These are phyloP conservation scores for Phytopythium cucurbitacearum DNA, from an alignment of 352 stramenopile species.

Conservation along the genomic window DNA sequence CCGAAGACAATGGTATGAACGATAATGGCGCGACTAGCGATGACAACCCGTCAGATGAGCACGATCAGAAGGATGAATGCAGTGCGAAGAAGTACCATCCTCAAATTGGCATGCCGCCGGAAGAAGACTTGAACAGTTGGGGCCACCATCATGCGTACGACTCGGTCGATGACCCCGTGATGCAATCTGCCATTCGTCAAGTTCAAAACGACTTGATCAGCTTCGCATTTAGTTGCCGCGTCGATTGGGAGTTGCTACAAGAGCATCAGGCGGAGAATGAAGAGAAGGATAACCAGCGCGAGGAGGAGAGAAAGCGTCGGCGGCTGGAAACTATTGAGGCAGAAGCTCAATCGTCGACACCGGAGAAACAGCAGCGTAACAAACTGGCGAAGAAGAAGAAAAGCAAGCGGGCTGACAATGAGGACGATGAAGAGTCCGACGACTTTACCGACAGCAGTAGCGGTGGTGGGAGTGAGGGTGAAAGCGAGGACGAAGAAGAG, in stretches of 20 bases:
- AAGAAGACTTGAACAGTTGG: conserved; percentile 98
- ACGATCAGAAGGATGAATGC: conserved; percentile 12
- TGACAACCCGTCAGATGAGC: conserved; percentile 12
- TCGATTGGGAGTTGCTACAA: conserved; percentile 94
- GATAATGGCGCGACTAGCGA: conserved; percentile 1
- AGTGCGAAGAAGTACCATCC: conserved; percentile 57
- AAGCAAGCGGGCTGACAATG: conserved; percentile 18
- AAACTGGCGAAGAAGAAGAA: conserved; percentile 26
- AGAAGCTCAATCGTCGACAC: conserved; percentile 21
- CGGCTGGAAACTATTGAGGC: conserved; percentile 61
- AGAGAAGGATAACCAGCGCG: conserved; percentile 61
- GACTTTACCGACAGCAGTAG: conserved; percentile 24
- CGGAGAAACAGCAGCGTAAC: conserved; percentile 21
- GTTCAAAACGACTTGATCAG: conserved; percentile 53
- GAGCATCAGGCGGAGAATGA: conserved; percentile 77
- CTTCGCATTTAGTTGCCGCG: conserved; percentile 97
- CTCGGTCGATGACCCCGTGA: conserved; percentile 96
- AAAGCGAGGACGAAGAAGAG: conserved; percentile 23
- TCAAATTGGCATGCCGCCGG: conserved; percentile 92
- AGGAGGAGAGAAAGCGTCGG: conserved; percentile 74
- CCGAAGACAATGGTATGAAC: conserved; percentile 10
- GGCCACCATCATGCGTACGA: conserved; percentile 94
- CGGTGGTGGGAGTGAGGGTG: conserved; percentile 3
- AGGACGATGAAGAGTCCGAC: conserved; percentile 51
- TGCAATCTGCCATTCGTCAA: conserved; percentile 85